These are phyloP conservation scores for Candida boleticola DNA, from an alignment of 805 yeast genomes.

Conservation along the genomic window DNA sequence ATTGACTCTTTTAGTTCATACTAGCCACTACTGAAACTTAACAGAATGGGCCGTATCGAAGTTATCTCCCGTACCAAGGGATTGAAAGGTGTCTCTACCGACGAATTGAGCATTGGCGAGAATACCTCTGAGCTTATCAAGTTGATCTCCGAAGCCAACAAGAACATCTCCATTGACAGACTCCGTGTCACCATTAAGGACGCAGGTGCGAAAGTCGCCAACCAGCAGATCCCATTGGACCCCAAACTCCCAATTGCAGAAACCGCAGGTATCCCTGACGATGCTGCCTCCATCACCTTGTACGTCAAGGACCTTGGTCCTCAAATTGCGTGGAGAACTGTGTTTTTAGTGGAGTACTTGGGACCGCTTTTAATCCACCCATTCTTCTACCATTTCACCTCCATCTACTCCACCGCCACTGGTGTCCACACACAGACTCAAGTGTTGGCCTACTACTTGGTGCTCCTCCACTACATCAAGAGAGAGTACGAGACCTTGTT, in stretches of 20 bases:
- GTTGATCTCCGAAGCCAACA: slow-evolving; percentile 44
- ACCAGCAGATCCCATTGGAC: slow-evolving; percentile 41
- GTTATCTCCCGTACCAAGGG: slow-evolving; percentile 62
- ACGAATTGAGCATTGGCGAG: slow-evolving; percentile 27
- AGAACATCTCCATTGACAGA: slow-evolving; percentile 28
- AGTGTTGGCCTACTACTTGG: slow-evolving; percentile 50
- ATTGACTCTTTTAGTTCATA: too few relatives aligned
- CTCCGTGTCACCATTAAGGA: slow-evolving; percentile 26
- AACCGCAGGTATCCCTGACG: slow-evolving; percentile 32
- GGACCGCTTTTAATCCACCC: slow-evolving; percentile 88
- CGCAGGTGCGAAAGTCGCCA: slow-evolving; percentile 17
- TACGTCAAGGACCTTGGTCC: slow-evolving; percentile 88
- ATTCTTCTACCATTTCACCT: slow-evolving; percentile 52
- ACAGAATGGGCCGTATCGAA: slow-evolving; percentile 43
- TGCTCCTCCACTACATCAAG: slow-evolving; percentile 75
- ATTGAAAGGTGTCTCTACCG: slow-evolving; percentile 48
- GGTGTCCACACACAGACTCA: slow-evolving; percentile 51
- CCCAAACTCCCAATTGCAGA: slow-evolving; percentile 45
- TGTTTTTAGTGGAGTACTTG: slow-evolving; percentile 81
- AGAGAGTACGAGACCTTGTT: slow-evolving; percentile 85
- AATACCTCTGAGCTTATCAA: slow-evolving; percentile 43
- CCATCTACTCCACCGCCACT: slow-evolving; percentile 22
- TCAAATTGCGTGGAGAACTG: slow-evolving; percentile 89
- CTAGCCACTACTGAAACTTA: too few relatives aligned
- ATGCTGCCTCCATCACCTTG: slow-evolving; percentile 36